Evolutionary conservation across 75 land plant genomes (phyloP).

Genomic region (Picea sitchensis): DNA sequence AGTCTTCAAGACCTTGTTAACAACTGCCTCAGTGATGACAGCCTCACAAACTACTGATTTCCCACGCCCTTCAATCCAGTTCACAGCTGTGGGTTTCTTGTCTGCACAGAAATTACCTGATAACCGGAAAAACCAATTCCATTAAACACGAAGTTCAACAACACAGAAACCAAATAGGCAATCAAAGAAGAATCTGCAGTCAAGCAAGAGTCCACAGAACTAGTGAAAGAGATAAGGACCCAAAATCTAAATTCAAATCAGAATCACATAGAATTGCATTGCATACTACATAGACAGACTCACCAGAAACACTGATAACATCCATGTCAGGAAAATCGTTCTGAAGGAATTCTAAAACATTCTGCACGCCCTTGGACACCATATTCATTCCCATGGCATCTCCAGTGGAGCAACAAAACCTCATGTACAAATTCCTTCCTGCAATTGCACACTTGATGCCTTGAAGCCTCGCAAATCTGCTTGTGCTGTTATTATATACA

Average conservation of each 20-base stretch:
- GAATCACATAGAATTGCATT: neutral
- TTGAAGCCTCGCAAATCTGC: constrained; percentile 85
- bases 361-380: constrained; percentile 95
- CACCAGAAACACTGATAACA: constrained; percentile 77
- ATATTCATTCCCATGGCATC: constrained; percentile 99
- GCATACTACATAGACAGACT: neutral
- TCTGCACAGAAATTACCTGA: constrained; percentile 62
- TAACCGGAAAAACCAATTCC: neutral
- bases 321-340: constrained; percentile 77
- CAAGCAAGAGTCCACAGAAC: neutral
- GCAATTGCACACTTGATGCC: constrained; percentile 61
- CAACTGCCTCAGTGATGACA: constrained; percentile 57
- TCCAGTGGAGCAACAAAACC: constrained; percentile 79
- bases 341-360: constrained; percentile 66
- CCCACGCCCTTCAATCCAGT: constrained; percentile 82
- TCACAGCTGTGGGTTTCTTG: constrained; percentile 65
- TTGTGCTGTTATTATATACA: constrained; percentile 47
- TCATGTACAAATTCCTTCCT: constrained; percentile 76
- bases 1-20: constrained; percentile 71
- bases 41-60: constrained; percentile 87
- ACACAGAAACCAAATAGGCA: too few relatives aligned
- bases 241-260: neutral
- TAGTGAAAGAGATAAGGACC: neutral
- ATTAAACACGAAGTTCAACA: too few relatives aligned
- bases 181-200: too few relatives aligned